Conservation (phyloP, 1,284 basidiomycete genomes). For the Cutaneotrichosporon curvatum region DNA sequence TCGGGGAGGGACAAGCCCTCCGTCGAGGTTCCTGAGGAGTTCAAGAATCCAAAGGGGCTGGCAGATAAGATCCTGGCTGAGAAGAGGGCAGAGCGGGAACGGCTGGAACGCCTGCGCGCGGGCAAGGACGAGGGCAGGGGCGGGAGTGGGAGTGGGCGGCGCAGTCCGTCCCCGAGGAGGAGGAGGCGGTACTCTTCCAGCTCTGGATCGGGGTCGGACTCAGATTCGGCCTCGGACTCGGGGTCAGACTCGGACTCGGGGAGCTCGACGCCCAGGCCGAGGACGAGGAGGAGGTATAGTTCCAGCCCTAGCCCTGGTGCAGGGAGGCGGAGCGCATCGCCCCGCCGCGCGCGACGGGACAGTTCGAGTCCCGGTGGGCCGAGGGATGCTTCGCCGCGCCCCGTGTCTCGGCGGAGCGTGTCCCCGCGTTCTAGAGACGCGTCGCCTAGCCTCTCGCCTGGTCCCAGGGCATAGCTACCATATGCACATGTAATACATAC, state of each 20-base stretch:
- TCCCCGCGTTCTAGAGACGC: too few species aligned
- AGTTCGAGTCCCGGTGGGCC: too few species aligned
- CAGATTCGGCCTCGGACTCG: slow-evolving; percentile 9
- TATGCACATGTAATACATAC: too few species aligned
- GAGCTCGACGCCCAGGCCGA: too few species aligned
- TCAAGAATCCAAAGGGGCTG: slow-evolving; percentile 31
- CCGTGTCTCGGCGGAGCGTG: too few species aligned
- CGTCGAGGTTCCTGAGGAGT: slow-evolving; percentile 46
- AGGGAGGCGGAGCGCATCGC: too few species aligned
- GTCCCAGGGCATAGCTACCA: too few species aligned
- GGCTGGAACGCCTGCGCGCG: slow-evolving; percentile 14
- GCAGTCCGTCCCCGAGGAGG: not conserved
- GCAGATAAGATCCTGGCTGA: slow-evolving; percentile 44
- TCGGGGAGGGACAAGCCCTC: slow-evolving; percentile 29
- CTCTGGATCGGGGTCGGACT: slow-evolving; percentile 4
- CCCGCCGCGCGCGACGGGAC: too few species aligned
- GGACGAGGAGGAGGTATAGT: too few species aligned
- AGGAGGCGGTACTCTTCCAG: not conserved
- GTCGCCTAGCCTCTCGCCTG: too few species aligned
- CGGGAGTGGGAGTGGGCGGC: slow-evolving; percentile 5
- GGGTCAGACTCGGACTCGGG: slow-evolving; percentile 14
- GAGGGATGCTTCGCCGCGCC: too few species aligned
- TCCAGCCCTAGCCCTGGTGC: too few species aligned
- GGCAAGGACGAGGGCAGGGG: slow-evolving; percentile 12
- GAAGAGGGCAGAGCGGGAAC: slow-evolving; percentile 37